These are phyloP conservation scores for Aspergillus hancockii DNA, from an alignment of 495 filamentous ascomycete genomes.

Conservation along the genomic window DNA sequence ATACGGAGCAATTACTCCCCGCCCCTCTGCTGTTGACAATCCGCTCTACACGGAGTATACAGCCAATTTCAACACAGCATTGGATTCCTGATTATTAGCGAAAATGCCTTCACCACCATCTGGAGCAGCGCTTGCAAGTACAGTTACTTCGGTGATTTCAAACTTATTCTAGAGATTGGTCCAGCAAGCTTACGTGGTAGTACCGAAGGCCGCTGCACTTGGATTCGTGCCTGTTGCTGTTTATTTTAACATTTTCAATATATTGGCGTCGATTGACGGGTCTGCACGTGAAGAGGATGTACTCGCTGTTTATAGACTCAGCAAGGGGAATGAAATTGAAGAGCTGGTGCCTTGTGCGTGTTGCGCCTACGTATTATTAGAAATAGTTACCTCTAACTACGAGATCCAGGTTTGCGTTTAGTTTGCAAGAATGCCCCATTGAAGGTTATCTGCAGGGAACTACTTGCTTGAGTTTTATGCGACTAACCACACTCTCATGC, in stretches of 20 bases:
- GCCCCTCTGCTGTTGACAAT: too few species aligned
- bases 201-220: slow-evolving; percentile 30
- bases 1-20: too few species aligned
- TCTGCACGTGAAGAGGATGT: slow-evolving; percentile 30
- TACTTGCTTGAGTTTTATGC: neutral
- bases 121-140: slow-evolving; percentile 1
- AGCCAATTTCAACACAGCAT: too few species aligned
- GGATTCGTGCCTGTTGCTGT: slow-evolving; percentile 41
- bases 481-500: neutral
- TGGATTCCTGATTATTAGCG: too few species aligned
- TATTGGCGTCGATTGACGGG: slow-evolving; percentile 23
- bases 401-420: neutral
- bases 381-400: neutral
- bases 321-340: slow-evolving; percentile 8
- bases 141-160: slow-evolving; percentile 29
- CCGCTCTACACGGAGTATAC: too few species aligned
- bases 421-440: neutral
- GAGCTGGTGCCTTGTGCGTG: slow-evolving; percentile 26
- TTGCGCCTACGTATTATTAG: neutral
- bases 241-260: slow-evolving; percentile 36
- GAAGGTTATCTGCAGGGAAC: too few species aligned
- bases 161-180: neutral
- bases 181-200: neutral
- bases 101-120: slow-evolving; percentile 10
- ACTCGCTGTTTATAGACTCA: slow-evolving; percentile 21